Percentiles rank a stretch among this genome's conserved stretches.
phyloP scores from a whole-genome alignment of 108 stramenopile genomes.

The Cylindrotheca closterium region DNA sequence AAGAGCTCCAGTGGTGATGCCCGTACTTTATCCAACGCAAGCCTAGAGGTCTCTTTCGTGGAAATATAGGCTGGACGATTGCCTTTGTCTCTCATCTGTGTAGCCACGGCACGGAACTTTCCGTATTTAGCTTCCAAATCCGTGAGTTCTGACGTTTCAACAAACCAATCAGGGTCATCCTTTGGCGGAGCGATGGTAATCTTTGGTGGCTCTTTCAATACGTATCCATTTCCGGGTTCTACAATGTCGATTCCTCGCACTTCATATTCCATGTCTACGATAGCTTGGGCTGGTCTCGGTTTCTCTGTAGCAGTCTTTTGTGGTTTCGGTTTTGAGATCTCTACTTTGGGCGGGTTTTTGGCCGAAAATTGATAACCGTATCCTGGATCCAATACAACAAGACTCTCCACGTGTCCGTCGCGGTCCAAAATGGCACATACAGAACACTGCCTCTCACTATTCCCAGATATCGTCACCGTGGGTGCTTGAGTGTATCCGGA shows the following conservation, averaged over 20 bases:
- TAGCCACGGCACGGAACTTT: constrained; percentile 17
- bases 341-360: constrained; percentile 59
- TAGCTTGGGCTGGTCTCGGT: constrained; percentile 54
- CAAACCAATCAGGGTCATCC: constrained; percentile 82
- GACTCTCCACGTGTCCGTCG: constrained; percentile 53
- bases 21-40: constrained; percentile 38
- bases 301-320: constrained; percentile 5
- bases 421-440: constrained; percentile 75
- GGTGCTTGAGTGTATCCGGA: constrained; percentile 62
- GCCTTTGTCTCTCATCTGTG: constrained; percentile 26
- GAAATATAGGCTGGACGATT: constrained; percentile 20
- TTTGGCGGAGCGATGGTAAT: constrained; percentile 47
- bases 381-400: constrained; percentile 78
- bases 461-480: constrained; percentile 44
- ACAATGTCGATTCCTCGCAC: constrained; percentile 42
- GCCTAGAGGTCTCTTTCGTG: neutral
- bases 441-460: constrained; percentile 45
- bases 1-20: constrained; percentile 64
- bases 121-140: constrained; percentile 15
- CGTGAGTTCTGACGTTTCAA: constrained; percentile 31
- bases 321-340: constrained; percentile 48
- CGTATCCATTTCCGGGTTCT: constrained; percentile 72
- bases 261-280: constrained; percentile 73
- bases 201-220: constrained; percentile 56
- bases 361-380: constrained; percentile 59